Base-by-base conservation (phyloP, 225 moss, liverwort and hornwort genomes). In the Bryum argenteum region DNA sequence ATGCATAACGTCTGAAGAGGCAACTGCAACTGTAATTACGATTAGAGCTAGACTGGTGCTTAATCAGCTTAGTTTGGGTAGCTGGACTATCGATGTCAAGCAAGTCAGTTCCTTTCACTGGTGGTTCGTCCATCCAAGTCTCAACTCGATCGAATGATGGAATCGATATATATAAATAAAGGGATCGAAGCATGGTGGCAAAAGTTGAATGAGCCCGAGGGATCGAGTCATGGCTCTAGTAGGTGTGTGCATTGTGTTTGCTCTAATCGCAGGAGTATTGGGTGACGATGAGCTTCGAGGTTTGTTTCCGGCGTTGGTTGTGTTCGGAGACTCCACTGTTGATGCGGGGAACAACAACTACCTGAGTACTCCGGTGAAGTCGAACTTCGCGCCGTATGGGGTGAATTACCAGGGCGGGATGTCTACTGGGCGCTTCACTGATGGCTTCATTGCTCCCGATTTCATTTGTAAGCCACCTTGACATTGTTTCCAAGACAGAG, bases 301-400 rank as follows among this genome's bases (percentile, higher is more conserved):
- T 7, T 7, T 81, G 3, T 3, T 87, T 55, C 82, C 87, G 1
- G 86, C 91, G 1, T 42, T 90, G 16, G 79, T 95, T 24, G 51
- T 89, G 0, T 72, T 92, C 1, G 95, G 92, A 17, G 95, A 95
- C 74, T 92, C 95, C 18, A 92, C 92, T 1, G 85, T 92, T 3
- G 95, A 95, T 66, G 89, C 85, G 0, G 88, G 95, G 19, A 87
- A 86, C 65, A 94, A 94, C 74, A 91, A 89, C 69, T 85, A 78
- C 66, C 52, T 95, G 41, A 1, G n/a, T 15, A 95, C 90, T 15
- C 18, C 70, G 17, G 82, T 82, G 10, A 88, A 69, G 58, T 65
- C 83, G 5, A 66, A 92, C 53, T 95, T 88, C 16, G 16, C 14
- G 1, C 95, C 95, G 9, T 89, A 92, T 8, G 95, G 95, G 9